phyloP scores from a whole-genome alignment of 768 basidiomycete species.

The Dioszegia hungarica region DNA sequence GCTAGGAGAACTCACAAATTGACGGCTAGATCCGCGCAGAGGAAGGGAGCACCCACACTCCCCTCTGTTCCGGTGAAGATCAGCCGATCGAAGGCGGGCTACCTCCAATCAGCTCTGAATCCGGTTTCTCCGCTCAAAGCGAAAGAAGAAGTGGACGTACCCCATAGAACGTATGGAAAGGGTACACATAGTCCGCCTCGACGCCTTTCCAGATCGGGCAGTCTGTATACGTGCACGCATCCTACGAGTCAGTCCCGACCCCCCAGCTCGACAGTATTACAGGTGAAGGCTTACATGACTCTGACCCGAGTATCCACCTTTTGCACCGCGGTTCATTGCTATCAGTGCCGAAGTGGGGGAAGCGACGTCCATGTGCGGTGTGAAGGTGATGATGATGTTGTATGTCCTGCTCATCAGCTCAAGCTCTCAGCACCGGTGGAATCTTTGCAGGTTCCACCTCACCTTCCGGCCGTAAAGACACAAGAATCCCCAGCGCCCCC shows the following conservation, averaged over 20 bases:
- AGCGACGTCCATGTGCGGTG: constrained; percentile 10
- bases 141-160: constrained; percentile 1
- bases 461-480: constrained; percentile 7
- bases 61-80: constrained; percentile 32
- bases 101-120: not conserved
- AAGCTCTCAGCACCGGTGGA: no score
- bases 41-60: constrained; percentile 14
- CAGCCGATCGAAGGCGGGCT: constrained; percentile 21
- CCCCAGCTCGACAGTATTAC: not conserved
- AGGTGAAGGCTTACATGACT: not conserved
- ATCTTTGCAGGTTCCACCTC: no score
- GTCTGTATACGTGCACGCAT: not conserved
- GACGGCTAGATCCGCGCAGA: constrained; percentile 26
- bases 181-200: constrained; percentile 4
- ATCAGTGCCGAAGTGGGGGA: constrained; percentile 13
- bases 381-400: constrained; percentile 25
- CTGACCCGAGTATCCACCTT: constrained; percentile 22
- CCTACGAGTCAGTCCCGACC: not conserved
- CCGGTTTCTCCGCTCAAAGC: no score
- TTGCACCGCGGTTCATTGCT: not conserved
- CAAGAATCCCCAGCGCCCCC: constrained; percentile 3
- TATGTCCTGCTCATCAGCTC: constrained; percentile 26
- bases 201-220: not conserved
- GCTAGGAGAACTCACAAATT: constrained; percentile 20
- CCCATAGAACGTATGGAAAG: constrained; percentile 1